Percentiles rank a stretch among this genome's conserved stretches.
Evolutionary conservation across 495 filamentous ascomycete species (phyloP).

Genomic region (Trichoderma asperelloides): DNA sequence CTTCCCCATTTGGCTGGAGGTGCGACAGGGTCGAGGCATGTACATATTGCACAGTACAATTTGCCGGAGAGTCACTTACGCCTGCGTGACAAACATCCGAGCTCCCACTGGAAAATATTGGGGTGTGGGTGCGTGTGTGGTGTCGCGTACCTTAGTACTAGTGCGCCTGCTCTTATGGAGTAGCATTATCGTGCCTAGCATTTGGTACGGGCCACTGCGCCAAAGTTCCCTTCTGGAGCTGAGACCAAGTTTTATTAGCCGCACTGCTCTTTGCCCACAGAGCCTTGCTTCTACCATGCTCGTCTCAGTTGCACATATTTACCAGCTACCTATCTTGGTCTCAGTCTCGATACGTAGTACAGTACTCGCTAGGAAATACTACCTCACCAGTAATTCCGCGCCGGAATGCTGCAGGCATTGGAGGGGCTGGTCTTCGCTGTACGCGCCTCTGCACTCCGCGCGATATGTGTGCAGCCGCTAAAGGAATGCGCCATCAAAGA

Average conservation of each 20-base stretch:
- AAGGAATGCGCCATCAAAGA: neutral
- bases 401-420: constrained; percentile 1
- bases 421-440: neutral
- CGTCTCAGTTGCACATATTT: neutral
- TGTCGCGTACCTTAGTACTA: constrained; percentile 5
- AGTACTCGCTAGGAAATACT: neutral
- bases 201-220: too few relatives aligned
- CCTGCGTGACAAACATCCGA: neutral
- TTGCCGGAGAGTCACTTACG: neutral
- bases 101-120: neutral
- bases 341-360: neutral
- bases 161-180: too few relatives aligned
- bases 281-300: too few relatives aligned
- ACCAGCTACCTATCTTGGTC: neutral
- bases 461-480: neutral
- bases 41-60: constrained; percentile 11
- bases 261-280: neutral
- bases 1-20: neutral
- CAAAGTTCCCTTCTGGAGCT: too few relatives aligned
- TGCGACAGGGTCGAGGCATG: constrained; percentile 2
- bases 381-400: neutral
- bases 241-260: neutral
- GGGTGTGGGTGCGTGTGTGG: neutral
- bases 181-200: too few relatives aligned
- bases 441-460: neutral